These are phyloP conservation scores for Papiliotrema laurentii DNA, from an alignment of 1,284 basidiomycete species.

Conservation along the genomic window DNA sequence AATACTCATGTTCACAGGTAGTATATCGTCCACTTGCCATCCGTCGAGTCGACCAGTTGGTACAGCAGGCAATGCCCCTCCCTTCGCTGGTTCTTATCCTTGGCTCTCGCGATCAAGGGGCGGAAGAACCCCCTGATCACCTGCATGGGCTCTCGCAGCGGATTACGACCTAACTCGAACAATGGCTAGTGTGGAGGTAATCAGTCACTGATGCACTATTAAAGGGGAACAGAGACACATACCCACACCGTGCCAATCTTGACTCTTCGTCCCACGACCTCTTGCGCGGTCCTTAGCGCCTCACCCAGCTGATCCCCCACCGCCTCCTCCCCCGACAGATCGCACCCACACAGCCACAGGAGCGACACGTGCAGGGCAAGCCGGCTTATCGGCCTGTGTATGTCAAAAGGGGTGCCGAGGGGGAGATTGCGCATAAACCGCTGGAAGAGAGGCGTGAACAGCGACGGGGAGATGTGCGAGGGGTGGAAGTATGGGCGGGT, in stretches of 20 bases:
- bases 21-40: constrained; percentile 22
- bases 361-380: constrained; percentile 30
- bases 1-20: not conserved
- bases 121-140: constrained; percentile 26
- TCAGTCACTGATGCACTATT: not conserved
- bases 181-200: constrained; percentile 18
- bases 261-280: constrained; percentile 25
- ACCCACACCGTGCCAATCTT: constrained; percentile 41
- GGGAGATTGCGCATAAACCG: constrained; percentile 14
- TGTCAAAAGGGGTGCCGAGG: constrained; percentile 20
- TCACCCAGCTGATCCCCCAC: constrained; percentile 16
- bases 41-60: constrained; percentile 25
- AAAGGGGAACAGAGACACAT: constrained; percentile 1
- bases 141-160: constrained; percentile 27
- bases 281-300: constrained; percentile 30
- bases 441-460: constrained; percentile 12
- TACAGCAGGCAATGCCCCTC: constrained; percentile 21
- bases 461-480: constrained; percentile 11
- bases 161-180: constrained; percentile 28
- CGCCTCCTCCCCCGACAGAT: constrained; percentile 7
- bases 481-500: constrained; percentile 45
- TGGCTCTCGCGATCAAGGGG: constrained; percentile 26
- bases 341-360: constrained; percentile 31
- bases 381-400: constrained; percentile 20
- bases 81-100: not conserved